Conservation (phyloP, 352 stramenopile species). For the Elongisporangium prolatum region DNA sequence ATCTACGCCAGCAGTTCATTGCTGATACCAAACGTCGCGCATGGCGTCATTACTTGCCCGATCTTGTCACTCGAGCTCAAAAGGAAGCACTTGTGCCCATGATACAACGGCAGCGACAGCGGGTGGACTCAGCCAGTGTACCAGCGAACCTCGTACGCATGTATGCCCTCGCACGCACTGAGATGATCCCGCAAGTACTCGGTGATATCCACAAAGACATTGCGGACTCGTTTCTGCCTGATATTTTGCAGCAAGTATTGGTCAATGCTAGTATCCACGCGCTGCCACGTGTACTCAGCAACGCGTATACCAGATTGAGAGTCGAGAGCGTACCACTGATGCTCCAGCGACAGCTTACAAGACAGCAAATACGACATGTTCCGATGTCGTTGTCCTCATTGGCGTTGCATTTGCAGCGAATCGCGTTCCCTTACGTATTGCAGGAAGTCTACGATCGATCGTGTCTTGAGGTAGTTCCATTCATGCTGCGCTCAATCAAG, state of each 20-base stretch:
- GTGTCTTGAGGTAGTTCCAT: conserved; percentile 59
- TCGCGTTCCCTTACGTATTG: conserved; percentile 61
- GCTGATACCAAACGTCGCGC: conserved; percentile 53
- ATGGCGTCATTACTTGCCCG: conserved; percentile 36
- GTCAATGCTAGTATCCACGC: conserved; percentile 19
- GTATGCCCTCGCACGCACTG: conserved; percentile 40
- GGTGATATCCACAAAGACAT: conserved; percentile 55
- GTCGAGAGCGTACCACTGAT: conserved; percentile 50
- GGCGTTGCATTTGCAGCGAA: conserved; percentile 27
- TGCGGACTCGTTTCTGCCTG: conserved; percentile 44
- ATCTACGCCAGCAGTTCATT: conserved; percentile 46
- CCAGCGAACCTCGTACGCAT: conserved; percentile 39
- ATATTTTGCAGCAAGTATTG: conserved; percentile 27
- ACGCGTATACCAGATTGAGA: conserved; percentile 34
- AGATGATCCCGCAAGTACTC: conserved; percentile 58
- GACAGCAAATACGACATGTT: conserved; percentile 38
- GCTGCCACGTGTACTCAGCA: conserved; percentile 53
- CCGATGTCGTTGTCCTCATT: conserved; percentile 44
- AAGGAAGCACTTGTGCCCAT: conserved; percentile 31
- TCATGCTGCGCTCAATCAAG: conserved; percentile 57
- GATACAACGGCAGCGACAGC: conserved; percentile 33
- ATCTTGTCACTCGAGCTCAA: conserved; percentile 23
- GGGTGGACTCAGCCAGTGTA: conserved; percentile 41
- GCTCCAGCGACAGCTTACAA: conserved; percentile 30
- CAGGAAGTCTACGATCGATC: conserved; percentile 53